phyloP scores from a whole-genome alignment of 169 alveolate genomes.

The Plasmodium cynomolgi region DNA sequence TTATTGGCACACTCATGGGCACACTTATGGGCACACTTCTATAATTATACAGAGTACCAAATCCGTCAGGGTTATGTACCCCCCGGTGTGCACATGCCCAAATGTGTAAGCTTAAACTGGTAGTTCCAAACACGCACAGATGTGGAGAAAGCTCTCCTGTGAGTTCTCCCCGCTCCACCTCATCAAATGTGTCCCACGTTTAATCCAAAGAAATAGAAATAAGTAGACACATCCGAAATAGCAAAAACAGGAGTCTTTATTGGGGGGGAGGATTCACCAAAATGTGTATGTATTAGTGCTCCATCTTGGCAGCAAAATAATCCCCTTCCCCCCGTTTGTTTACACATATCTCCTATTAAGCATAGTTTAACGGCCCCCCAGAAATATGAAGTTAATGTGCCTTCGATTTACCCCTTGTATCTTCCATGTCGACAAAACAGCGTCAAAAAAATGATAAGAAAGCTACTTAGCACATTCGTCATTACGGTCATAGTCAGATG shows the following conservation, averaged over 20 bases:
- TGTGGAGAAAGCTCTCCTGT: background rate
- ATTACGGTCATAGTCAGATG: background rate
- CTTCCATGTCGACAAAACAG: background rate
- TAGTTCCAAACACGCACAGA: background rate
- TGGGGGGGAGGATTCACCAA: background rate
- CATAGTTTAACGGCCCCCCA: background rate
- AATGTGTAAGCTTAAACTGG: background rate
- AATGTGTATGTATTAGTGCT: background rate
- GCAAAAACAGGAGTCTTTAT: background rate
- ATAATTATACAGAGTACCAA: background rate
- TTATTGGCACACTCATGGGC: background rate
- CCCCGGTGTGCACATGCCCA: background rate
- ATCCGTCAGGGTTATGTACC: background rate
- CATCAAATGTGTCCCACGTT: background rate
- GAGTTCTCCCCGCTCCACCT: background rate
- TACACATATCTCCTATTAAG: background rate
- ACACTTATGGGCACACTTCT: background rate
- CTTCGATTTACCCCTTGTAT: background rate
- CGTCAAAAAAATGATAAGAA: background rate
- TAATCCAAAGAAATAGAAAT: background rate
- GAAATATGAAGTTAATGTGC: background rate
- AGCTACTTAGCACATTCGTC: background rate
- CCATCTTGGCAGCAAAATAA: background rate
- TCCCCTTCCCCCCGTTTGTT: background rate
- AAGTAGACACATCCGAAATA: background rate